Evolutionary conservation across 176 grass and related monocot species (phyloP), one percentile per base, ranked within the genome.

Genomic region (Echinochloa phyllopogon): DNA sequence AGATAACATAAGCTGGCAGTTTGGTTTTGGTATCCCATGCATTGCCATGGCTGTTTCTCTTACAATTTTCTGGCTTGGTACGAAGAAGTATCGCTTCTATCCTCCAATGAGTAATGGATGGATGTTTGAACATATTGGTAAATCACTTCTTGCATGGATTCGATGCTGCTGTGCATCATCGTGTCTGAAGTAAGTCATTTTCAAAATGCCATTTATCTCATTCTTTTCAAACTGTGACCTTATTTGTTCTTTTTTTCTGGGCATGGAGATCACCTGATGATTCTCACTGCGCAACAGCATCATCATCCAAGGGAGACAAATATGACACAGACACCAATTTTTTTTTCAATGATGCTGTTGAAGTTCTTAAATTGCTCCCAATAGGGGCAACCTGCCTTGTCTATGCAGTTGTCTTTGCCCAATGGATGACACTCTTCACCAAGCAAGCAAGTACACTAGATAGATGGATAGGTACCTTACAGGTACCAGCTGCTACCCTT

Each of bases 361-460:
- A 61, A 6, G 29, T 93, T 21, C 78, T 86, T 55, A 85, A 75
- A 57, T 75, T 89, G 76, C 78, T 92, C 57, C 88, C 88, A 25
- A 82, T 91, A 81, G 92, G 90, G 82, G 68, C 82, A 78, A 80
- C 86, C 27, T 93, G 86, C 47, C 83, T 97, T 43, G 77, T 91
- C 6, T 94, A 89, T 45, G 87, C 77, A 36, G 77, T 89, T 85
- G 70, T 81, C 74, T 89, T 89, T 62, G 62, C 82, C 17, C 95
- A 97, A 63, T 69, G 74, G 56, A 69, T 91, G 20, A 94, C 95
- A 16, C 45, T 92, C 23, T 98, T 95, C 72, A 93, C 88, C 59
- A 94, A 94, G 76, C 95, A 95, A 85, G 89, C 86, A 48, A 87
- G 84, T 41, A 95, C 89, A 66, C 72, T 98, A 52, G 89, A 93